Base-by-base conservation (phyloP, 768 basidiomycete genomes). In the Termitomyces bulborhizus region DNA sequence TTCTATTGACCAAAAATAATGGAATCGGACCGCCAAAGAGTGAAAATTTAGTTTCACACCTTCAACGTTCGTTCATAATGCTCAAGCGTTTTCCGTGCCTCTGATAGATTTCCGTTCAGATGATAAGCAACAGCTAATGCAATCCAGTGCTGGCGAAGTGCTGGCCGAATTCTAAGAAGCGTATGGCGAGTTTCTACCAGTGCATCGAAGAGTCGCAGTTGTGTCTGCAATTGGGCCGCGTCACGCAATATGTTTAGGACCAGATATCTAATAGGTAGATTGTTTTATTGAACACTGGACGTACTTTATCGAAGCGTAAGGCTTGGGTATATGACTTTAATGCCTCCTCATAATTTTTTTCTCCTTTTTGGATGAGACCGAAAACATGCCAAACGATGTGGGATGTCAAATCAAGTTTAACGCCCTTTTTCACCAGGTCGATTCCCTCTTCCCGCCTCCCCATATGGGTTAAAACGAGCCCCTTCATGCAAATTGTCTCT, bases 371-470 rank as follows among this genome's bases (percentile, higher is more conserved):
- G 21, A 97, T 84, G 64, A 99, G 86, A 27, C 93, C 97, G 67
- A 93, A 90, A 60, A 98, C 96, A 71, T 99, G 97, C 95, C 97
- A 98, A 66, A 87, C 88, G 66, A 99, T 98, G 65, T 98, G 94
- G 18, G 92, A 94, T 32, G 82, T 86, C 53, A 91, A 72, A 71
- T 95, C 91, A 46, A 85, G 76, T 42, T 83, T 79, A 60, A 92
- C 79, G 55, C 93, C 93, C 62, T 90, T 86, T 75, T 88, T 88
- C 61, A 93, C 87, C 44, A 92, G 79, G 37, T 89, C 86, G 55
- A 89, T 75, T 31, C 93, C 93, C 60, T 93, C 83, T 29, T 88
- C 91, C 57, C 84, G 84, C 66, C 79, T 78, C 48, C 85, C 91
- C 82, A 86, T 83, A 66, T 88, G 88, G 31, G 84, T 86, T 63